Evolutionary conservation across 2,329 filamentous ascomycete species (phyloP).

Genomic region (Fusarium subtropicale): DNA sequence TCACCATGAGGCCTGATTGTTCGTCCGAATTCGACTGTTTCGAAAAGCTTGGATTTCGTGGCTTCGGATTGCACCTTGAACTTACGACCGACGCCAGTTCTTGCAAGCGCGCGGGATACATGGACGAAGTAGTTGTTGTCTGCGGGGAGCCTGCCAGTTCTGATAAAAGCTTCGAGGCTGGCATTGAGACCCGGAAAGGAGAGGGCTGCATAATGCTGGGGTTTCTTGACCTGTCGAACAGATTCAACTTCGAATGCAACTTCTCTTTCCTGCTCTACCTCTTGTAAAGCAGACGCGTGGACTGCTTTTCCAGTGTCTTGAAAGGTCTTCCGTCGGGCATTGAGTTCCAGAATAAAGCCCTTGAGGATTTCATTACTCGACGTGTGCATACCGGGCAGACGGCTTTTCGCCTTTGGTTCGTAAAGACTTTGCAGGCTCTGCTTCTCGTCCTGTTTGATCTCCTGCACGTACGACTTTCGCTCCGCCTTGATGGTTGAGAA

Average conservation of each 20-base stretch:
- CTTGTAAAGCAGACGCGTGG: constrained; percentile 67
- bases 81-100: constrained; percentile 52
- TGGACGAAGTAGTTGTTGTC: constrained; percentile 52
- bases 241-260: constrained; percentile 68
- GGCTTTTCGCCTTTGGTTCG: constrained; percentile 48
- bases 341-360: constrained; percentile 40
- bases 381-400: constrained; percentile 14
- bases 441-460: constrained; percentile 61
- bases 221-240: constrained; percentile 66
- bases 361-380: constrained; percentile 29
- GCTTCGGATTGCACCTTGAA: constrained; percentile 44
- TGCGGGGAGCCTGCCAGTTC: constrained; percentile 58
- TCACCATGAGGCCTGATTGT: constrained; percentile 42
- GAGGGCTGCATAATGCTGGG: constrained; percentile 55
- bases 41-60: constrained; percentile 41
- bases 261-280: constrained; percentile 69
- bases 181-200: constrained; percentile 60
- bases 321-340: constrained; percentile 37
- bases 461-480: constrained; percentile 51
- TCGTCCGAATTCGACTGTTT: constrained; percentile 49
- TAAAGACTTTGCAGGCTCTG: constrained; percentile 71
- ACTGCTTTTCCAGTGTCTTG: constrained; percentile 45
- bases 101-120: constrained; percentile 49
- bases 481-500: constrained; percentile 56
- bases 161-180: constrained; percentile 61